Evolutionary conservation across 148 eudicot species (phyloP).

Genomic region (Fagopyrum esculentum): DNA sequence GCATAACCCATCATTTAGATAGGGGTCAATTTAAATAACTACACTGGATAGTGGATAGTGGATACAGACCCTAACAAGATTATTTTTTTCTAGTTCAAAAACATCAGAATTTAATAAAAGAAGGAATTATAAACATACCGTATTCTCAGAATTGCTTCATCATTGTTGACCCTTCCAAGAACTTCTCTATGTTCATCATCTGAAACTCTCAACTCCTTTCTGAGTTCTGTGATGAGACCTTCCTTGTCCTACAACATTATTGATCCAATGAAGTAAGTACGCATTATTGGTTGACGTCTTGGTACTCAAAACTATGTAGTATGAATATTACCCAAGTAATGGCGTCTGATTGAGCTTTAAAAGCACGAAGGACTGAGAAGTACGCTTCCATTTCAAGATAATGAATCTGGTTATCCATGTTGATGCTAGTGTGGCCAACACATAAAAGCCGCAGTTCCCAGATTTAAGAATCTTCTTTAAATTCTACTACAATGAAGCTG

Average conservation of each 20-base stretch:
- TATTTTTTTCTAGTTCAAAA: neutral
- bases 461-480: conserved; percentile 25
- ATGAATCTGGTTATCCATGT: conserved; percentile 77
- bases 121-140: conserved; percentile 27
- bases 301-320: conserved; percentile 8
- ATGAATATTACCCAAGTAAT: conserved; percentile 66
- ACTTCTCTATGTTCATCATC: conserved; percentile 94
- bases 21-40: neutral
- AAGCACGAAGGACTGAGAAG: conserved; percentile 75
- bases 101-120: neutral
- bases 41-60: neutral
- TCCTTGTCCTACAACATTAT: conserved; percentile 65
- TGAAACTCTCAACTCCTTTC: conserved; percentile 92
- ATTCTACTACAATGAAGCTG: conserved; percentile 37
- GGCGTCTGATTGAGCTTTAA: conserved; percentile 95
- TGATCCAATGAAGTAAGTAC: neutral
- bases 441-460: conserved; percentile 35
- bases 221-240: conserved; percentile 74
- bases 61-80: neutral
- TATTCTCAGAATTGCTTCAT: conserved; percentile 64
- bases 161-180: conserved; percentile 60
- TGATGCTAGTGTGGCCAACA: conserved; percentile 41
- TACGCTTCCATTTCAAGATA: conserved; percentile 87
- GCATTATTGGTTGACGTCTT: conserved; percentile 4
- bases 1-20: conserved; percentile 11